Evolutionary conservation across 768 basidiomycete species (phyloP), one percentile per base, ranked within the genome.

Genomic region (Phaeolepiota aurea): DNA sequence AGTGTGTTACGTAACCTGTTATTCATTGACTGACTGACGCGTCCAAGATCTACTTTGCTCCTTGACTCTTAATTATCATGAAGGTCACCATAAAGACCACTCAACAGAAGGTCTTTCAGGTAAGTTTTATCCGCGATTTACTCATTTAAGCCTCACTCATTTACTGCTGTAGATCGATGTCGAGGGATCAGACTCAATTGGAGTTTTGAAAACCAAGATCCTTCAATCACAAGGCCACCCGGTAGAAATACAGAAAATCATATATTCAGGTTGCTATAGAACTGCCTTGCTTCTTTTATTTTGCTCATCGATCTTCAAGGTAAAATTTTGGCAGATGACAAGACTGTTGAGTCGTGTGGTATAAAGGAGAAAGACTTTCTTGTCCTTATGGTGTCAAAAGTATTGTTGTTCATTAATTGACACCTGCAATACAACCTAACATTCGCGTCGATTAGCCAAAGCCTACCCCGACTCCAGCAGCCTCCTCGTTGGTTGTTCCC

Each of bases 301-400:
- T 5, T 37, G 39, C 21, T 16, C 43, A 16, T 23, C 32, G 13
- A 37, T 51, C 43, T 15, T 47, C 18, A 57, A 96, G 94, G 96
- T 41, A 93, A 94, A 71, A 84, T 99, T 35, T 73, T 98, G 15
- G 57, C 77, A 7, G 92, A 99, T 59, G 77, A 79, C 44, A 93
- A 92, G 69, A 85, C 84, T 1, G 75, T 99, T 23, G 86, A 76
- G 51, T 83, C 86, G 34, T 87, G 84, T 54, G 79, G 84, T 40
- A 87, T 98, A 71, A 93, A 96, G 67, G 94, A 98, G 64, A 98
- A 96, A 68, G 94, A 96, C 61, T 99, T 99, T 67, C 67, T 98
- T 45, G 96, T 99, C n/a, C 78, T 99, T 32, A 99, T 98, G 94
- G 88, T 97, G 22, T 78, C 91, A 38, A 98, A 96, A 79, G 93